Evolutionary conservation across 495 filamentous ascomycete species (phyloP), one percentile per base, ranked within the genome.

Genomic region (Tuber melanosporum): DNA sequence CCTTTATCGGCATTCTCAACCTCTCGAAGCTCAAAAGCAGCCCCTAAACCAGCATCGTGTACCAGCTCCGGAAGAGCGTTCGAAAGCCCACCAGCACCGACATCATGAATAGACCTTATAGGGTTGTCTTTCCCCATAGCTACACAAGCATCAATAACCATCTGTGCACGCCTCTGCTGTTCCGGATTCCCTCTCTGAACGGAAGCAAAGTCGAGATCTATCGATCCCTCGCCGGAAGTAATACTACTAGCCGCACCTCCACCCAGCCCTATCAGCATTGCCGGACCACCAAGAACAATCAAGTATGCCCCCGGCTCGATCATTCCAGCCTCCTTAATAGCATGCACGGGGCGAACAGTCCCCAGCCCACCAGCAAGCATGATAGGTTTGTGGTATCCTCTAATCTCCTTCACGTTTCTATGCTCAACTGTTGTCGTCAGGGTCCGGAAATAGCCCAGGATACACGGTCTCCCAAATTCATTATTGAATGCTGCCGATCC

Each of bases 301-400:
- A 98, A 89, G 84, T 93, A 91, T 62, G 93, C 92, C 12, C 93
- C 94, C 36, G 93, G 89, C 76, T 90, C 89, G 17, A 98, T 95
- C 77, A 92, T 87, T 19, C 88, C 87, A 3, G 90, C 88, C 76
- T 91, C 87, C 85, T 99, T 99, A 71, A 96, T 87, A 7, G 95
- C 94, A 84, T 97, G 92, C 81, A 94, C 91, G 0, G 95, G 95
- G 75, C 96, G 85, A n/a, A 98, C 94, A n/a, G 92, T 97, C 49
- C 95, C 96, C 70, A 97, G 89, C 83, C 96, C 95, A 77, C 95
- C 96, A 75, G 96, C 95, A 86, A 99, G 91, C 94, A 99, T 97
- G 84, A 99, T 98, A 10, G 95, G 95, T 85, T 99, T 99, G 86
- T 98, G 95, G 81, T 97, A 99, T 22, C 95, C 95, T 80, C 96